Percentiles rank a stretch among this genome's conserved stretches.
These are phyloP conservation scores for Xylariaceae sp. DNA, from an alignment of 2,329 filamentous ascomycete species.

Conservation along the genomic window DNA sequence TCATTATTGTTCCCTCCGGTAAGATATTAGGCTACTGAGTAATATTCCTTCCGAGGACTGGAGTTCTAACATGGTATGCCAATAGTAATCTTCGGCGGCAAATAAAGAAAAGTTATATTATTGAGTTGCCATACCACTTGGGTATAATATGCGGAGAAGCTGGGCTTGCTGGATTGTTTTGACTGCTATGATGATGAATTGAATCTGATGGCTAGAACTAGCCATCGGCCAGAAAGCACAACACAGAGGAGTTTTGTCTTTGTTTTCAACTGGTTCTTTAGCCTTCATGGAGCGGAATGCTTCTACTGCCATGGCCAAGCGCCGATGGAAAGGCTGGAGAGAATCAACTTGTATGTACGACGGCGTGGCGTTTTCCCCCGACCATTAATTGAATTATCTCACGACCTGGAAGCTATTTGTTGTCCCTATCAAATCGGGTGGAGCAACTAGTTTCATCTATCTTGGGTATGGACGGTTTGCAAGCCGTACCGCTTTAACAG, in stretches of 20 bases:
- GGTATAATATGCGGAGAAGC: constrained; percentile 30
- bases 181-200: constrained; percentile 41
- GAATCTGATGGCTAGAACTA: constrained; percentile 41
- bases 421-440: background rate
- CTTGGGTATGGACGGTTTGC: background rate
- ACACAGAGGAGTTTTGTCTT: constrained; percentile 29
- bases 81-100: constrained; percentile 52
- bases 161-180: constrained; percentile 42
- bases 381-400: constrained; percentile 53
- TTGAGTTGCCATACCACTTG: constrained; percentile 34
- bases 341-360: constrained; percentile 52
- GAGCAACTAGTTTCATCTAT: background rate
- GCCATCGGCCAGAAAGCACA: constrained; percentile 23
- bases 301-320: constrained; percentile 32
- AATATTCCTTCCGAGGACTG: background rate
- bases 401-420: constrained; percentile 27
- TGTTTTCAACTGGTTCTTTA: constrained; percentile 42
- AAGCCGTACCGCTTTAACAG: background rate
- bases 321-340: constrained; percentile 31
- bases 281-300: constrained; percentile 39
- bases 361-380: constrained; percentile 51
- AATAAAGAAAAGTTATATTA: constrained; percentile 42
- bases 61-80: constrained; percentile 19
- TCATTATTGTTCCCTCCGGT: constrained; percentile 96
- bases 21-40: constrained; percentile 47